A percentile compares a stretch with the other conserved stretches of the same genome.
phyloP scores from a whole-genome alignment of 768 basidiomycete species.

The Fomitopsis serialis region DNA sequence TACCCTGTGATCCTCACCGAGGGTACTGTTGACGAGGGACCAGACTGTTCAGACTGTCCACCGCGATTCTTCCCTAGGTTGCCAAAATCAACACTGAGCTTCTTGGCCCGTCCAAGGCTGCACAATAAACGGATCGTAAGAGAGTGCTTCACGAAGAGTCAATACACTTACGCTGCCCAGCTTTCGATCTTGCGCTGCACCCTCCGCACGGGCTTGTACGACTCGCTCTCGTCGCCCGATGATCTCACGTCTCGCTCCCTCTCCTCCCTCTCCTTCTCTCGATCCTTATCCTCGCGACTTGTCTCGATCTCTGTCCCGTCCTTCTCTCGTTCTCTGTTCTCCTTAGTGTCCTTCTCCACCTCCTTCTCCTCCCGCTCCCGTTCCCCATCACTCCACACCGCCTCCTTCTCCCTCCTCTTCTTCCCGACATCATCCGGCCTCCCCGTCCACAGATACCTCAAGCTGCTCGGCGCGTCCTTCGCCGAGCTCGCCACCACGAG shows the following conservation, averaged over 20 bases:
- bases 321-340: conserved; percentile 22
- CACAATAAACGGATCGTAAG: neutral
- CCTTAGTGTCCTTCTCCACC: conserved; percentile 29
- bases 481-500: conserved; percentile 29
- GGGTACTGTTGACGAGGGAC: conserved; percentile 25
- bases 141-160: neutral
- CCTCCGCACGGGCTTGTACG: conserved; percentile 33
- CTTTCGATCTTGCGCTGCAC: conserved; percentile 43
- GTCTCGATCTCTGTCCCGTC: too few species aligned
- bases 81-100: conserved; percentile 27
- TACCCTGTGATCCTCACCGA: conserved; percentile 37
- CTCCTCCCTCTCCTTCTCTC: conserved; percentile 20
- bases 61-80: conserved; percentile 14
- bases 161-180: conserved; percentile 39
- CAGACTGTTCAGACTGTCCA: conserved; percentile 14
- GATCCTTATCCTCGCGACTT: conserved; percentile 23
- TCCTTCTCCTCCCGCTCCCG: conserved; percentile 29
- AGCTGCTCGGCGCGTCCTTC: conserved; percentile 28
- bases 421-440: conserved; percentile 24
- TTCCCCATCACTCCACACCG: conserved; percentile 29
- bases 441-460: conserved; percentile 31
- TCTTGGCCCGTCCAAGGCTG: conserved; percentile 27
- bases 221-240: conserved; percentile 26
- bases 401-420: conserved; percentile 33
- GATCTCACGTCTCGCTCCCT: conserved; percentile 23